phyloP scores from a whole-genome alignment of 164 flowering plant species.

The Nymphaea colorata region DNA sequence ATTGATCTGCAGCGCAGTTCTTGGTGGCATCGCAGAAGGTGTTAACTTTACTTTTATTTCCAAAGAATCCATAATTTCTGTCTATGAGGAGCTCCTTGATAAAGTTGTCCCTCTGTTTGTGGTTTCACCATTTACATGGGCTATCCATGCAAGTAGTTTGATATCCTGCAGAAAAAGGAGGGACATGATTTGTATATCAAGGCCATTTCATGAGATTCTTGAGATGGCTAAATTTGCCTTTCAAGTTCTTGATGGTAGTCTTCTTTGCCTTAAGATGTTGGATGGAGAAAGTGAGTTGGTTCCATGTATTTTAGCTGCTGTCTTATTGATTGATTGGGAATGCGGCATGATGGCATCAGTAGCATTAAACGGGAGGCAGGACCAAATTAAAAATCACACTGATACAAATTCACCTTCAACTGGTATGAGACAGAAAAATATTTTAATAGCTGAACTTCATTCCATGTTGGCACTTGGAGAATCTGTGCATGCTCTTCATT shows the following conservation, averaged over 20 bases:
- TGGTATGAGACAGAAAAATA: conserved; percentile 7
- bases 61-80: conserved; percentile 22
- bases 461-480: conserved; percentile 31
- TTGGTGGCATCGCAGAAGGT: conserved; percentile 52
- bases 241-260: conserved; percentile 53
- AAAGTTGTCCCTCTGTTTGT: conserved; percentile 32
- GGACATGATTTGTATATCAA: conserved; percentile 5
- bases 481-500: conserved; percentile 29
- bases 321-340: conserved; percentile 69
- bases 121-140: conserved; percentile 54
- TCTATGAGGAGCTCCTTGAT: conserved; percentile 36
- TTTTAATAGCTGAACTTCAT: conserved; percentile 8
- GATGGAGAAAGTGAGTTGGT: conserved; percentile 31
- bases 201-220: conserved; percentile 16
- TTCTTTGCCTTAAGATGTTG: conserved; percentile 34
- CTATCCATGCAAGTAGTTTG: conserved; percentile 30
- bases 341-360: conserved; percentile 19
- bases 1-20: conserved; percentile 47
- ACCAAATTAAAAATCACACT: not conserved
- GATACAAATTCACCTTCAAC: not conserved
- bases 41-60: conserved; percentile 45
- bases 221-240: conserved; percentile 58
- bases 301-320: conserved; percentile 42
- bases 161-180: conserved; percentile 11
- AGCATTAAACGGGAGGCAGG: not conserved